A percentile compares a stretch with the other conserved stretches of the same genome.
Conservation (phyloP, 345 rosid species). For the Citrus mangshanensis region DNA sequence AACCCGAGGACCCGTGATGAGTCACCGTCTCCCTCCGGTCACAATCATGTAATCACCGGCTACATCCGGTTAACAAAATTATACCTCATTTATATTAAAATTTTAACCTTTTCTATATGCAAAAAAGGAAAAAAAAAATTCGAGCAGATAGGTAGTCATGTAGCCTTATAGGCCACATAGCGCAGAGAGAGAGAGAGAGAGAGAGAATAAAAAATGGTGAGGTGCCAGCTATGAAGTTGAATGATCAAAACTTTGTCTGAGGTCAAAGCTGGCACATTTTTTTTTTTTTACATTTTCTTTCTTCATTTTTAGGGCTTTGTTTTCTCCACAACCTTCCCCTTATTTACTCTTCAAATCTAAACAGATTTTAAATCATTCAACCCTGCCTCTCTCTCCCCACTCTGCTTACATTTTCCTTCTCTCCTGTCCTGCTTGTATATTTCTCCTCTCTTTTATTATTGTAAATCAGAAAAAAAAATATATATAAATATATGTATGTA, state of each 20-base stretch:
- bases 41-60: slow-evolving; percentile 21
- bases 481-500: no score
- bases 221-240: slow-evolving; percentile 83
- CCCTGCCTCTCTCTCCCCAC: slow-evolving; percentile 15
- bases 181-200: neutral
- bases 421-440: slow-evolving; percentile 20
- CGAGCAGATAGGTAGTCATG: no score
- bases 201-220: slow-evolving; percentile 17
- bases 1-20: slow-evolving; percentile 51
- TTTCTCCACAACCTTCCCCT: slow-evolving; percentile 26
- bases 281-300: neutral
- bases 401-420: slow-evolving; percentile 26
- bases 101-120: neutral
- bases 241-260: slow-evolving; percentile 66
- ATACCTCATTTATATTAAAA: neutral
- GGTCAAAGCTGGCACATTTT: slow-evolving; percentile 78
- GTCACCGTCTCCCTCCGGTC: slow-evolving; percentile 36
- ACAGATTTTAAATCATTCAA: slow-evolving; percentile 8
- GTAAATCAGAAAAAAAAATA: neutral
- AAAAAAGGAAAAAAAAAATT: neutral
- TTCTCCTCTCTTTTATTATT: slow-evolving; percentile 9
- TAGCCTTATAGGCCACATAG: slow-evolving; percentile 26
- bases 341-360: slow-evolving; percentile 7
- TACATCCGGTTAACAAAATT: slow-evolving; percentile 17
- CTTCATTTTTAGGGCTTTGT: neutral